phyloP scores from a whole-genome alignment of 2,329 filamentous ascomycete species.

The Botrytis paeoniae region DNA sequence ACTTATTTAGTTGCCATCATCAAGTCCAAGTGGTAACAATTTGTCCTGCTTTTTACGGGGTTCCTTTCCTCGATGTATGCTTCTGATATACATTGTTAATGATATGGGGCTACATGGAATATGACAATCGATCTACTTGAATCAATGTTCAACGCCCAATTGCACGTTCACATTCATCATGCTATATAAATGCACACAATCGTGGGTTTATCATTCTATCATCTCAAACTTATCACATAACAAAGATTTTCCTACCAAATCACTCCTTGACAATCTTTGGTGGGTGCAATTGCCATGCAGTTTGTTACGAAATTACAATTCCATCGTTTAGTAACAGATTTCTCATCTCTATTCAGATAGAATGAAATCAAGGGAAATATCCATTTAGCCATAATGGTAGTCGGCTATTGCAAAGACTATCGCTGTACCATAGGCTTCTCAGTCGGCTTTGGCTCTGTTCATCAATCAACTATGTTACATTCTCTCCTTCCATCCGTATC shows the following conservation, averaged over 20 bases:
- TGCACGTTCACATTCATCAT: not conserved
- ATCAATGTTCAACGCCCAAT: not conserved
- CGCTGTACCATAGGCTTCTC: not conserved
- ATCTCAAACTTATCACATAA: not conserved
- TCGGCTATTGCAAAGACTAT: not conserved
- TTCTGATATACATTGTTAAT: not conserved
- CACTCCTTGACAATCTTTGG: not conserved
- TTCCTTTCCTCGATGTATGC: not conserved
- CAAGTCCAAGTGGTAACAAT: not conserved
- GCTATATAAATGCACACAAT: not conserved
- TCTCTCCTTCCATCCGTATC: not conserved
- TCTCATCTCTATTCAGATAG: not conserved
- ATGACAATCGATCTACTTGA: not conserved
- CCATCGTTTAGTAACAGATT: not conserved
- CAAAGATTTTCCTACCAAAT: not conserved
- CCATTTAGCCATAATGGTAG: not conserved
- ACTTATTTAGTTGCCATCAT: not conserved
- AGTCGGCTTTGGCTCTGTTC: not conserved
- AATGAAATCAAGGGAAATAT: not conserved
- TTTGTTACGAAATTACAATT: not conserved
- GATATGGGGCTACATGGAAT: not conserved
- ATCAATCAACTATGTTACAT: not conserved
- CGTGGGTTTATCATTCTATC: not conserved
- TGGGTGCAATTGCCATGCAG: not conserved
- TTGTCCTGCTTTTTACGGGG: not conserved